Base-by-base conservation (phyloP, 495 filamentous ascomycete species). In the Massariosphaeria phaeospora region DNA sequence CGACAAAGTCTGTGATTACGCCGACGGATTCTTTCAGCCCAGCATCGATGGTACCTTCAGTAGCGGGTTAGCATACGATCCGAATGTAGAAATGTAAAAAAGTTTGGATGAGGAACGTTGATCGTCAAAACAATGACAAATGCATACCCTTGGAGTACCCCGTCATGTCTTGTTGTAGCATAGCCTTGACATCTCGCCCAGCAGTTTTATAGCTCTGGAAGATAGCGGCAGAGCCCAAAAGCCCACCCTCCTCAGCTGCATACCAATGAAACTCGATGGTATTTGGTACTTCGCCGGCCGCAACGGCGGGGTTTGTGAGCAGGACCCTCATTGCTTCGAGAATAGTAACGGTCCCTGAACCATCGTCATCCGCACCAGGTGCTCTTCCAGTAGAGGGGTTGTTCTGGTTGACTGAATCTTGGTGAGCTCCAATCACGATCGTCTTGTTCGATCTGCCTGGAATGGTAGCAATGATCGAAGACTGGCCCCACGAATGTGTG, bases 101-200 rank as follows among this genome's bases (percentile, higher is more conserved):
- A n/a, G n/a, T n/a, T n/a, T n/a, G n/a, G n/a, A n/a, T n/a, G n/a
- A n/a, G n/a, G n/a, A n/a, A n/a, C n/a, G n/a, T n/a, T n/a, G n/a
- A n/a, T n/a, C n/a, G n/a, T n/a, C n/a, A n/a, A n/a, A n/a, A n/a
- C n/a, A n/a, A n/a, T n/a, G n/a, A n/a, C n/a, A n/a, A n/a, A n/a
- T n/a, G n/a, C n/a, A n/a, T n/a, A 27, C 82, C 84, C 57, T 89
- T 81, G 3, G 89, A 76, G 66, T 84, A 96, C 5, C 93, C 93
- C 2, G 93, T 97, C 93, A 97, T 98, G 68, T 98, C 93, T 70
- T 98, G 93, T 75, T 97, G 94, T 42, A 98, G 77, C 94, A 98
- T 96, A 20, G 94, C 93, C 70, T 90, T 91, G 66, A 98, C 77
- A 57, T 94, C 84, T 17, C 84, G 75, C 15, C 77, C 75, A 20